phyloP scores from a whole-genome alignment of 2,329 filamentous ascomycete species.

The Trichoderma sp. region DNA sequence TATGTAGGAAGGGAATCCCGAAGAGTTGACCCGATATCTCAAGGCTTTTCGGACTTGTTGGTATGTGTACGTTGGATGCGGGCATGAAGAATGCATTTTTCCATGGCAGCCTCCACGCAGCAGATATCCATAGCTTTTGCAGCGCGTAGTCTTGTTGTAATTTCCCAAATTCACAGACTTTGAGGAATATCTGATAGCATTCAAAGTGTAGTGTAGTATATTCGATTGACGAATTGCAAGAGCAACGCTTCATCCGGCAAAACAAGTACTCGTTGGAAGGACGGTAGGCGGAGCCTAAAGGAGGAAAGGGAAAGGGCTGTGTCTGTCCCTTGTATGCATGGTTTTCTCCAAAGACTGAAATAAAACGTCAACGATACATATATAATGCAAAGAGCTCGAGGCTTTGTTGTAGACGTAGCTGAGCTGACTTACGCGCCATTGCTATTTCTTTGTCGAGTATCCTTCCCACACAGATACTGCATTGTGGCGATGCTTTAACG shows the following conservation, averaged over 20 bases:
- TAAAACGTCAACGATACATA: neutral
- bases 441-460: neutral
- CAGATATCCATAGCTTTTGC: neutral
- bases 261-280: neutral
- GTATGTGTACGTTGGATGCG: neutral
- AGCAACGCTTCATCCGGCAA: neutral
- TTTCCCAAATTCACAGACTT: neutral
- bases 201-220: neutral
- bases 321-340: neutral
- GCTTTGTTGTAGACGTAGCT: neutral
- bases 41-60: neutral
- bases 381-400: neutral
- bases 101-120: neutral
- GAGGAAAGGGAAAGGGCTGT: neutral
- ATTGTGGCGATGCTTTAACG: neutral
- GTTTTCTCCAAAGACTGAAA: neutral
- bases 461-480: neutral
- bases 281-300: neutral
- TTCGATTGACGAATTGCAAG: neutral
- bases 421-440: neutral
- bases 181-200: neutral
- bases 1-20: neutral
- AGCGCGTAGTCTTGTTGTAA: neutral
- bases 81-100: neutral
- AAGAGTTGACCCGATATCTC: neutral